phyloP scores from a whole-genome alignment of 345 rosid genomes.

The Bruguiera parviflora region DNA sequence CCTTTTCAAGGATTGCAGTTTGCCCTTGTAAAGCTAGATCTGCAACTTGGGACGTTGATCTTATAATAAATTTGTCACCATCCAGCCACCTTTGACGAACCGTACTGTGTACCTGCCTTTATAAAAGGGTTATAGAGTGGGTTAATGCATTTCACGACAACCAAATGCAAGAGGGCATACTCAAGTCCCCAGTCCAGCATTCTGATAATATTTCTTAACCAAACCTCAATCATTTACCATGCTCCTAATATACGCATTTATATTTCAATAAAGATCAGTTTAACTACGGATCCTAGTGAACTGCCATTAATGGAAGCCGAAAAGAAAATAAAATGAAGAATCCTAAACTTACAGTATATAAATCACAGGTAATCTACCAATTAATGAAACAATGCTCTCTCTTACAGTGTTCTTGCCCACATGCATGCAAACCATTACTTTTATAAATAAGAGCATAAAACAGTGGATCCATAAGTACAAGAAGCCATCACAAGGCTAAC shows the following conservation, averaged over 20 bases:
- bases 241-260: too few species aligned
- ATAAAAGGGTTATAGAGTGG: background rate
- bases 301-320: too few species aligned
- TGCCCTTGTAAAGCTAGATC: constrained; percentile 63
- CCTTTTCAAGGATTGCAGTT: constrained; percentile 53
- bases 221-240: too few species aligned
- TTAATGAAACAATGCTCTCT: too few species aligned
- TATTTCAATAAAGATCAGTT: too few species aligned
- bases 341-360: too few species aligned
- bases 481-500: constrained; percentile 28
- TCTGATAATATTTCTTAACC: too few species aligned
- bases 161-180: background rate
- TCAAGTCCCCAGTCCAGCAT: too few species aligned
- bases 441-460: background rate
- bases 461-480: background rate
- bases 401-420: too few species aligned
- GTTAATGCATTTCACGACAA: background rate
- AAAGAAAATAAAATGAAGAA: too few species aligned
- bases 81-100: constrained; percentile 85
- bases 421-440: background rate
- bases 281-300: too few species aligned
- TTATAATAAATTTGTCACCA: constrained; percentile 72
- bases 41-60: constrained; percentile 69
- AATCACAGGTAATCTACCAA: too few species aligned
- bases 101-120: constrained; percentile 75